These are phyloP conservation scores for Aquilaria agallochum DNA, from an alignment of 441 rosid genomes.

Conservation along the genomic window DNA sequence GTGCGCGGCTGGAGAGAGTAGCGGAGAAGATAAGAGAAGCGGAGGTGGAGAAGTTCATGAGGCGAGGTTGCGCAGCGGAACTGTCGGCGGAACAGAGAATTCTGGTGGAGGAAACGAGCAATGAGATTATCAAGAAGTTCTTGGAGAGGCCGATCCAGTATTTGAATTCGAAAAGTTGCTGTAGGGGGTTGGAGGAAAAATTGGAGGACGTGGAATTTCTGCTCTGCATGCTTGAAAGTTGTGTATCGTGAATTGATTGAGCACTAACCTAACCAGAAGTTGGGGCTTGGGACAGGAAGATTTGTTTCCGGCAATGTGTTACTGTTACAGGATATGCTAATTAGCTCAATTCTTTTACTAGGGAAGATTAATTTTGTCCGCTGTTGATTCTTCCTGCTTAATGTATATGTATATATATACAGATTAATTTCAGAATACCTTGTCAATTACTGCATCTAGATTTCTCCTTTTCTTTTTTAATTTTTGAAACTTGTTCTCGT, in stretches of 20 bases:
- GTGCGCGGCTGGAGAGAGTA: neutral
- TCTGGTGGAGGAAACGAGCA: conserved; percentile 16
- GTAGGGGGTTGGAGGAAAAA: conserved; percentile 9
- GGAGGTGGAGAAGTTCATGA: conserved; percentile 2
- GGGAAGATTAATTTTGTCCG: no score
- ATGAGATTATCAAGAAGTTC: conserved; percentile 14
- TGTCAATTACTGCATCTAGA: no score
- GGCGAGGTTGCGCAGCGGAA: neutral
- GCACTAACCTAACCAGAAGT: no score
- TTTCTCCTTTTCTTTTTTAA: no score
- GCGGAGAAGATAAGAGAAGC: conserved; percentile 1
- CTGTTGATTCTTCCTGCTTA: no score
- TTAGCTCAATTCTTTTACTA: no score
- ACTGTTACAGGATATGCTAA: no score
- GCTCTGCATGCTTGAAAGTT: conserved; percentile 16
- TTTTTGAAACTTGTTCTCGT: no score
- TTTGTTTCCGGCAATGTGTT: no score
- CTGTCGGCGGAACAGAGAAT: conserved; percentile 6
- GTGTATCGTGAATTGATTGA: neutral
- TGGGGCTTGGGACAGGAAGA: no score
- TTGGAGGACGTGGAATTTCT: conserved; percentile 18
- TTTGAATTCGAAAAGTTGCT: neutral
- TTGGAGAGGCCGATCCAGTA: conserved; percentile 19
- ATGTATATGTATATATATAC: no score
- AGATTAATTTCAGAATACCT: no score